phyloP scores from a whole-genome alignment of 371 early-diverging fungal genomes.

The Mortierella sp. region DNA sequence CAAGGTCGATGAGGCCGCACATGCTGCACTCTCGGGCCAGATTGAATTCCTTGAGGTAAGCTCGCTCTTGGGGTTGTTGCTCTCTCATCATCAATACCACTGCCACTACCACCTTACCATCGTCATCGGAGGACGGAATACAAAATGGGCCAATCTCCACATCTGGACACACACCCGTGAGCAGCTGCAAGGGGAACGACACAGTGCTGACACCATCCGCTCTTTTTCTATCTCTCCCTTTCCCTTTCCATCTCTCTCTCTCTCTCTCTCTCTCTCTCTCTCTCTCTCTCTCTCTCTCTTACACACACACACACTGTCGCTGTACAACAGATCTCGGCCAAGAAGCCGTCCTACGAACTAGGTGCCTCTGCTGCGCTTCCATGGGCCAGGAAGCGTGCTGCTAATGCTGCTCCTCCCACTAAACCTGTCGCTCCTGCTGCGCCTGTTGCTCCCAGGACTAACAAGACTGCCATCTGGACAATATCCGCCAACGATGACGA shows the following conservation, averaged over 20 bases:
- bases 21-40: slow-evolving; percentile 13
- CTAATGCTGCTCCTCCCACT: slow-evolving; percentile 9
- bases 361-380: slow-evolving; percentile 77
- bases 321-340: slow-evolving; percentile 64
- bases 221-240: too few species aligned
- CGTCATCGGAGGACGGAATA: too few species aligned
- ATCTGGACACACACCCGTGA: too few species aligned
- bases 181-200: too few species aligned
- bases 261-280: too few species aligned
- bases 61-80: background rate
- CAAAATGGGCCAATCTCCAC: too few species aligned
- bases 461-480: slow-evolving; percentile 67
- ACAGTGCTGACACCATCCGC: too few species aligned
- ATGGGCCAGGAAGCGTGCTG: slow-evolving; percentile 62
- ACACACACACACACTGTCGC: too few species aligned
- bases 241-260: too few species aligned
- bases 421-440: slow-evolving; percentile 13
- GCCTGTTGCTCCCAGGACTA: slow-evolving; percentile 14
- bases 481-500: slow-evolving; percentile 73
- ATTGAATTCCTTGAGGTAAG: background rate
- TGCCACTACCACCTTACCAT: too few species aligned
- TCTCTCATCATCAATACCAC: background rate
- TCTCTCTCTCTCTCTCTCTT: too few species aligned
- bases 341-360: slow-evolving; percentile 88
- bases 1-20: slow-evolving; percentile 13